phyloP scores from a whole-genome alignment of 139 green algal genomes.

The Dunaliella primolecta region DNA sequence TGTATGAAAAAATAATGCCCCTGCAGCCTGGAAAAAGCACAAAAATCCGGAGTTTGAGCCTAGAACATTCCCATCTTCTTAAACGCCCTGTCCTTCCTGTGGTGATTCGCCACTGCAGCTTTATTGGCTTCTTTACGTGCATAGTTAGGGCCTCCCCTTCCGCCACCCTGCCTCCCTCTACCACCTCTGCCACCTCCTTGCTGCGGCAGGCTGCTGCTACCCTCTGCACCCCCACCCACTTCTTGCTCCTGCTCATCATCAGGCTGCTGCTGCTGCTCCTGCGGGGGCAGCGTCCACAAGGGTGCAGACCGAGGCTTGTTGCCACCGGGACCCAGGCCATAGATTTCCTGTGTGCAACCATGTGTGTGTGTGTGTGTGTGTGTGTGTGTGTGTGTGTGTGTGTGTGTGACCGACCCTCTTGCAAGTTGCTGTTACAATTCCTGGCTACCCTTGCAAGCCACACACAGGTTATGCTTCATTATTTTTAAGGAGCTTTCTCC shows the following conservation, averaged over 20 bases:
- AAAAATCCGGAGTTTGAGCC: no score
- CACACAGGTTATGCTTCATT: no score
- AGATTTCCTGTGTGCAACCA: not conserved
- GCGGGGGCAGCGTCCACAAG: not conserved
- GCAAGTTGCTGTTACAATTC: no score
- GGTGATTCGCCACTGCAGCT: constrained; percentile 67
- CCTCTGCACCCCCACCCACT: not conserved
- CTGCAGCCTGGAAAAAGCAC: no score
- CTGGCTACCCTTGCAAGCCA: no score
- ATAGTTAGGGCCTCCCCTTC: not conserved
- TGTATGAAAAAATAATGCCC: no score
- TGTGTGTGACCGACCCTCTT: no score
- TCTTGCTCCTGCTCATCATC: not conserved
- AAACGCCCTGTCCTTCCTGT: constrained; percentile 66
- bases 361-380: not conserved
- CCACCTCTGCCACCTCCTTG: not conserved
- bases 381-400: not conserved
- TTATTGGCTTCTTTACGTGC: constrained; percentile 69
- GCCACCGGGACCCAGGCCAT: constrained; percentile 22
- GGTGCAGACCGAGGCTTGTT: constrained; percentile 23
- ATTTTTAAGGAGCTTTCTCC: no score
- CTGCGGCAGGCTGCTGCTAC: not conserved
- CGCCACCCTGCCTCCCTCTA: constrained; percentile 5
- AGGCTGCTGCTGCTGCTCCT: constrained; percentile 14
- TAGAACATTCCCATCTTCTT: constrained; percentile 53